These are phyloP conservation scores for Metschnikowia proteae DNA, from an alignment of 805 yeast species.

Conservation along the genomic window DNA sequence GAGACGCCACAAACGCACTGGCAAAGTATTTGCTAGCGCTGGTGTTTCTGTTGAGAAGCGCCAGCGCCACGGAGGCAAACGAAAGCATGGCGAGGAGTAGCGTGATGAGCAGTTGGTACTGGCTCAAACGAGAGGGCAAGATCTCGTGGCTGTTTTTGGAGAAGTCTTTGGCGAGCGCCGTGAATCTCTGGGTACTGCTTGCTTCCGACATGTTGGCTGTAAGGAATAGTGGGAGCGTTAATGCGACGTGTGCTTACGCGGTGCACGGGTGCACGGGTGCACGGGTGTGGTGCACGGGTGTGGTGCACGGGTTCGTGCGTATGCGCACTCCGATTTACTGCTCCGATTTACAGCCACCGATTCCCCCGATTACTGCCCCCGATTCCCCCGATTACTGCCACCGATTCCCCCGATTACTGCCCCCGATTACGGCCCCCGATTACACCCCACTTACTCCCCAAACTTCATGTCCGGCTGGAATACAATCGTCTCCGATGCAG, in stretches of 20 bases:
- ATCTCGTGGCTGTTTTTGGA: conserved; percentile 11
- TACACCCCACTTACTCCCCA: neutral
- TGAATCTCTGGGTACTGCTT: conserved; percentile 6
- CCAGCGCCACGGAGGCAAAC: conserved; percentile 15
- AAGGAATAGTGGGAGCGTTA: too few relatives aligned
- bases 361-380: too few relatives aligned
- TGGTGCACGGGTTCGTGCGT: neutral
- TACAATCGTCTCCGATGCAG: conserved; percentile 64
- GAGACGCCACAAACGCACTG: conserved; percentile 33
- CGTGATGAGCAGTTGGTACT: conserved; percentile 14
- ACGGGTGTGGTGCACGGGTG: neutral
- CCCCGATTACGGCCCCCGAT: too few relatives aligned
- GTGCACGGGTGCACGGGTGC: neutral
- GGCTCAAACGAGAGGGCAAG: conserved; percentile 12
- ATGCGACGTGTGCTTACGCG: neutral
- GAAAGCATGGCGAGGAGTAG: conserved; percentile 14
- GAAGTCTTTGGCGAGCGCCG: conserved; percentile 11
- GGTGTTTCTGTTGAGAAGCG: conserved; percentile 15
- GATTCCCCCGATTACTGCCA: too few relatives aligned
- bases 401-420: too few relatives aligned
- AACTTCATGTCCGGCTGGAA: conserved; percentile 44
- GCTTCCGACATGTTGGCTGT: conserved; percentile 3
- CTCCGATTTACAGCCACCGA: too few relatives aligned
- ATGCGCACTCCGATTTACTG: too few relatives aligned
- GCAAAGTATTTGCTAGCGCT: conserved; percentile 20